A percentile compares a stretch with the other conserved stretches of the same genome.
phyloP scores from a whole-genome alignment of 345 rosid species.

The Hevea brasiliensis region DNA sequence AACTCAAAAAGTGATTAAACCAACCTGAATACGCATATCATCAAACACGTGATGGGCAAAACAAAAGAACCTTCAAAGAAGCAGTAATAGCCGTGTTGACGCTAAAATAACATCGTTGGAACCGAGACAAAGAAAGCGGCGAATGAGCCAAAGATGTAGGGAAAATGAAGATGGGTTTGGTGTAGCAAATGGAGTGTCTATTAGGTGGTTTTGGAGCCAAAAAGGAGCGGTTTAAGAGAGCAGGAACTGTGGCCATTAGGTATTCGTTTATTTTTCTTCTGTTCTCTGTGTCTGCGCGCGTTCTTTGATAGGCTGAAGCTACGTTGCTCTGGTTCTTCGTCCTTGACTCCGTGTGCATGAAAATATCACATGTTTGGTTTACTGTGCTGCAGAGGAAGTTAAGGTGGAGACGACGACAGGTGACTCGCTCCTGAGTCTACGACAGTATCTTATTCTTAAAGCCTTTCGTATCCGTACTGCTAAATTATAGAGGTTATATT shows the following conservation, averaged over 20 bases:
- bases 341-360: not conserved
- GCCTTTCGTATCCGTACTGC: no score
- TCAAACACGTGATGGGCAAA: conserved; percentile 51
- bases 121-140: conserved; percentile 12
- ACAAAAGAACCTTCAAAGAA: conserved; percentile 47
- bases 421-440: no score
- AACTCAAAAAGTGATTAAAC: not conserved
- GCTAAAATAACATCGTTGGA: conserved; percentile 23
- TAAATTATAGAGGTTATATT: no score
- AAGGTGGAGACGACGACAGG: no score
- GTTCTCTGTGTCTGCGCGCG: not conserved
- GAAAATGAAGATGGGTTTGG: conserved; percentile 30
- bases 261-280: conserved; percentile 5
- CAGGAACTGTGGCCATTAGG: conserved; percentile 37
- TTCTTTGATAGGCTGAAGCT: not conserved
- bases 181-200: conserved; percentile 21
- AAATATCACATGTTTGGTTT: not conserved
- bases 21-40: conserved; percentile 34
- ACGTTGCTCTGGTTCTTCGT: not conserved
- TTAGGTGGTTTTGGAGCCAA: conserved; percentile 31
- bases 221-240: conserved; percentile 33
- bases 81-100: conserved; percentile 25
- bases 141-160: conserved; percentile 18
- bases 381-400: no score
- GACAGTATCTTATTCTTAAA: no score